phyloP scores from a whole-genome alignment of 1,284 basidiomycete genomes.

The Puccinia polysora region DNA sequence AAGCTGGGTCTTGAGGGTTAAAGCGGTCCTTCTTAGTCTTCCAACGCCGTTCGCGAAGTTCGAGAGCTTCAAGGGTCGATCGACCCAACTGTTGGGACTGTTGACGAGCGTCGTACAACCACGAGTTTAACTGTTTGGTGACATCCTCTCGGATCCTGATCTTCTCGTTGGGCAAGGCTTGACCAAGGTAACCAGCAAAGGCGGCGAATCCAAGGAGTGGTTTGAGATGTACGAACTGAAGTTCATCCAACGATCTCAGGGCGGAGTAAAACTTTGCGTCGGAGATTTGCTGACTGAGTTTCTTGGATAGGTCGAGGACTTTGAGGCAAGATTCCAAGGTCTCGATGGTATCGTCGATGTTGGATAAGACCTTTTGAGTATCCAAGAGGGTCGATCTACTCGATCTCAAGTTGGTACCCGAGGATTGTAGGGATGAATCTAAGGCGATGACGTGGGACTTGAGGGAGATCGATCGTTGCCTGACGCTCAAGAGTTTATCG shows the following conservation, averaged over 20 bases:
- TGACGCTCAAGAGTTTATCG: slow-evolving; percentile 87
- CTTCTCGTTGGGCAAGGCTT: slow-evolving; percentile 82
- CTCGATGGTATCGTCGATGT: slow-evolving; percentile 94
- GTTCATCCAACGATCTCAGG: slow-evolving; percentile 84
- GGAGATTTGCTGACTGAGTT: slow-evolving; percentile 85
- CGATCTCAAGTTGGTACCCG: slow-evolving; percentile 76
- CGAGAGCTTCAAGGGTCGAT: slow-evolving; percentile 86
- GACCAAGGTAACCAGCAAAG: slow-evolving; percentile 84
- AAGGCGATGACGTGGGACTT: slow-evolving; percentile 59
- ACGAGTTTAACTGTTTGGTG: slow-evolving; percentile 90
- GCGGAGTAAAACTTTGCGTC: slow-evolving; percentile 95
- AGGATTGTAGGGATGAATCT: slow-evolving; percentile 60
- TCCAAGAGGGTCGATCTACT: slow-evolving; percentile 70
- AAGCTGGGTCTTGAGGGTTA: slow-evolving; percentile 58
- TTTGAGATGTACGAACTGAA: slow-evolving; percentile 82
- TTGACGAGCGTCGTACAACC: slow-evolving; percentile 91
- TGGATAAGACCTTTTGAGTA: slow-evolving; percentile 81
- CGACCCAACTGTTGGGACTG: slow-evolving; percentile 78
- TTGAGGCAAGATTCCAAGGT: slow-evolving; percentile 85
- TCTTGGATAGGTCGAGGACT: slow-evolving; percentile 87
- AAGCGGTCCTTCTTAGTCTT: slow-evolving; percentile 72
- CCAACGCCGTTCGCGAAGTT: slow-evolving; percentile 77
- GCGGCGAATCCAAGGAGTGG: slow-evolving; percentile 80
- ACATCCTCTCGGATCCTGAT: slow-evolving; percentile 86
- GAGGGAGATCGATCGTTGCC: slow-evolving; percentile 62